Evolutionary conservation across 345 rosid species (phyloP).

Genomic region (Citrus sinensis): DNA sequence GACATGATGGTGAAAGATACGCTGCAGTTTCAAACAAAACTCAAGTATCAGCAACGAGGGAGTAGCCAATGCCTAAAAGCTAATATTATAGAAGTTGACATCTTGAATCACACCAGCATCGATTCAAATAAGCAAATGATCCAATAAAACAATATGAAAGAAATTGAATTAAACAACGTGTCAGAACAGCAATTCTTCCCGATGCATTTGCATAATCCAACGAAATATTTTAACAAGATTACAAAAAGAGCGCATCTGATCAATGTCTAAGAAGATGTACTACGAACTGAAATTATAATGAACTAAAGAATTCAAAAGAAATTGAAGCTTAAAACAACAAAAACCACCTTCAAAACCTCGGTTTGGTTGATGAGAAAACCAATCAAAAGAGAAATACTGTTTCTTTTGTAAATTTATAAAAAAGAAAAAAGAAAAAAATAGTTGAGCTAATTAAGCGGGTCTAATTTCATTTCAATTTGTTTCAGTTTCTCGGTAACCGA

Average conservation of each 20-base stretch:
- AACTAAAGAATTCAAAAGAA: not conserved
- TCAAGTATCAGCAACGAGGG: not conserved
- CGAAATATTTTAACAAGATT: not conserved
- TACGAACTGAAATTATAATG: not conserved
- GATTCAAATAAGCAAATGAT: not conserved
- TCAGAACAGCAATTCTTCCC: not conserved
- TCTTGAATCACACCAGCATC: conserved; percentile 7
- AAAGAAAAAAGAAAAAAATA: not conserved
- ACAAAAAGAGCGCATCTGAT: not conserved
- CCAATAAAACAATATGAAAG: no score
- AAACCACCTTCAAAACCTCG: not conserved
- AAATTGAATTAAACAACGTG: not conserved
- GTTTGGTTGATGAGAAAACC: not conserved
- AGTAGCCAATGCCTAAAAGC: no score
- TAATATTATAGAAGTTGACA: not conserved
- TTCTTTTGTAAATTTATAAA: not conserved
- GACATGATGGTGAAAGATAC: conserved; percentile 57
- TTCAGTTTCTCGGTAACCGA: conserved; percentile 14
- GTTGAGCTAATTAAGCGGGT: not conserved
- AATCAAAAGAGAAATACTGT: not conserved
- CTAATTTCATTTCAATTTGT: not conserved
- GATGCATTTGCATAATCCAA: not conserved
- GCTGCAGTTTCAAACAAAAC: conserved; percentile 37
- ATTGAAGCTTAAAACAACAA: not conserved
- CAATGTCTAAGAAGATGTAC: not conserved